Evolutionary conservation across 768 basidiomycete genomes (phyloP).

Genomic region (Podaxis sp.): DNA sequence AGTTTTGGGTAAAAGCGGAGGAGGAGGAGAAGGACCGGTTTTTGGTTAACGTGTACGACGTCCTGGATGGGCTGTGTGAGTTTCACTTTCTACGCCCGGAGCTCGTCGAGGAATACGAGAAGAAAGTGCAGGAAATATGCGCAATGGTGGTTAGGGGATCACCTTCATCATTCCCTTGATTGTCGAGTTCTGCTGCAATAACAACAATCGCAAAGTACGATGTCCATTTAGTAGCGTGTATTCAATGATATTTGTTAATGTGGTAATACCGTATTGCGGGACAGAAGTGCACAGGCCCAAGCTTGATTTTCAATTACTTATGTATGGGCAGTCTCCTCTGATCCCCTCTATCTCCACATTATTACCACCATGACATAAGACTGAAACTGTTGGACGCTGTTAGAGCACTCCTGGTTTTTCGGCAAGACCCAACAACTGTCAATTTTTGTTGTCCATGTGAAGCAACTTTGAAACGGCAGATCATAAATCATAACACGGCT

Average conservation of each 20-base stretch:
- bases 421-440: not conserved
- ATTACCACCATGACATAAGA: not conserved
- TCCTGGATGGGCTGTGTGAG: conserved; percentile 4
- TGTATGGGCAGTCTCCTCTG: too few relatives aligned
- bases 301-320: not conserved
- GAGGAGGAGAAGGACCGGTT: not conserved
- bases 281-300: not conserved
- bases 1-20: not conserved
- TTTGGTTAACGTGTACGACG: not conserved
- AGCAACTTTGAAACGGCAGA: too few relatives aligned
- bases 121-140: conserved; percentile 4
- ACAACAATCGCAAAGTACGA: not conserved
- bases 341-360: not conserved
- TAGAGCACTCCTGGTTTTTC: not conserved
- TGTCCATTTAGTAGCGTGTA: not conserved
- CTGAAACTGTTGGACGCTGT: not conserved
- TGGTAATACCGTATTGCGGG: not conserved
- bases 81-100: conserved; percentile 1
- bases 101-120: conserved; percentile 6
- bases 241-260: not conserved
- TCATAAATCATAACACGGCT: too few relatives aligned
- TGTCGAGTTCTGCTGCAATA: not conserved
- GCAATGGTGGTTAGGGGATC: not conserved
- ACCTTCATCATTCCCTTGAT: not conserved
- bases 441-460: not conserved